Evolutionary conservation across 192 early-diverging fungal genomes (phyloP).

Genomic region (Podila minutissima): DNA sequence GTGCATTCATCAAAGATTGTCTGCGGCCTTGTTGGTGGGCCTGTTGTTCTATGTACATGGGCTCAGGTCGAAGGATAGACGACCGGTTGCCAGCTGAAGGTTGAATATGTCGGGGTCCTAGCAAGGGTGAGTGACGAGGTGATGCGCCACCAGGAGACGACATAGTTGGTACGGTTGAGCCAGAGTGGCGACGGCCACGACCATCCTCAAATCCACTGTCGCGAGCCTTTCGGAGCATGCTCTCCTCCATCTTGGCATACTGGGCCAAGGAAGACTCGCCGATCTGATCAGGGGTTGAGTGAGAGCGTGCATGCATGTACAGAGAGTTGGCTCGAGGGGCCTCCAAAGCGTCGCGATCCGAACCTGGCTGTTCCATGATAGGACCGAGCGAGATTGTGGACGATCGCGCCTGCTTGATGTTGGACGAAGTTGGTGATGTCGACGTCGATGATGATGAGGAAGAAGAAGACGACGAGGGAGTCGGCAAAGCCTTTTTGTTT

Average conservation of each 20-base stretch:
- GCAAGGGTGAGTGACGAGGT: background rate
- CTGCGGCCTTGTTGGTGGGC: background rate
- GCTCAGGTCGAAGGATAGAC: constrained; percentile 6
- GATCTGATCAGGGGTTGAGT: constrained; percentile 33
- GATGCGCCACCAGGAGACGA: background rate
- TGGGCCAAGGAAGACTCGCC: constrained; percentile 6
- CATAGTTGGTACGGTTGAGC: background rate
- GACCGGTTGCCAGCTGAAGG: constrained; percentile 5
- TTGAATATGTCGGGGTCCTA: background rate
- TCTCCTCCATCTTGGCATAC: constrained; percentile 13
- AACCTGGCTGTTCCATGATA: constrained; percentile 20
- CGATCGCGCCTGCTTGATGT: constrained; percentile 6
- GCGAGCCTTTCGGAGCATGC: constrained; percentile 14
- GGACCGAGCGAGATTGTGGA: constrained; percentile 18
- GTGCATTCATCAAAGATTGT: constrained; percentile 2
- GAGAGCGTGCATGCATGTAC: constrained; percentile 32
- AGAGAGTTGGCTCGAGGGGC: constrained; percentile 7
- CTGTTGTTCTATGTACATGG: constrained; percentile 20
- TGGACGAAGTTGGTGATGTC: constrained; percentile 3
- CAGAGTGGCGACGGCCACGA: constrained; percentile 20
- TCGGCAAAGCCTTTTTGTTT: background rate
- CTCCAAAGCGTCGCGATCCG: background rate
- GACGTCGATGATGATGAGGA: constrained; percentile 3
- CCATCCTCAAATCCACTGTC: constrained; percentile 42
- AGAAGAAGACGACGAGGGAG: background rate